Conservation (phyloP, 495 filamentous ascomycete genomes). For the Podospora conica region DNA sequence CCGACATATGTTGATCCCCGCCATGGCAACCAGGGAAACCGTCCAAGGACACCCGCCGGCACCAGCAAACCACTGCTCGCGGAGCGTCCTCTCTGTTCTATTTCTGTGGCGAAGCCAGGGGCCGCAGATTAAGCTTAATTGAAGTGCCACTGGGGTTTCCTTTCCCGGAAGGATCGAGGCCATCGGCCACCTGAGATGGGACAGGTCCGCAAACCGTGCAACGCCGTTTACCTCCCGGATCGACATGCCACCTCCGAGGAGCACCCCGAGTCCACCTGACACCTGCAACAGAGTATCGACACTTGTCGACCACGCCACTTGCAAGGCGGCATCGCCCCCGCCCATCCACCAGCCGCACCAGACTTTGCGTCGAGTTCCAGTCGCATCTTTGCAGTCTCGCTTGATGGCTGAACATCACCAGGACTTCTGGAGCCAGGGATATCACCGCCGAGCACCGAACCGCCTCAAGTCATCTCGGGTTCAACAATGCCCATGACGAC, state of each 20-base stretch:
- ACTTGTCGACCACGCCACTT: background rate
- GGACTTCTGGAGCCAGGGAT: background rate
- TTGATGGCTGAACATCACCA: background rate
- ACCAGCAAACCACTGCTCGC: slow-evolving; percentile 2
- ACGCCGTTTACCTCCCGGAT: background rate
- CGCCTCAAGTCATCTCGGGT: background rate
- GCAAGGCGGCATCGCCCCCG: background rate
- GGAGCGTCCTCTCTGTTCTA: slow-evolving; percentile 23
- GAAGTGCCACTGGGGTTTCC: slow-evolving; percentile 11
- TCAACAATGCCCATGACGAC: background rate
- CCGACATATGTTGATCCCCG: slow-evolving; percentile 5
- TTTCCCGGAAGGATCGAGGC: slow-evolving; percentile 11
- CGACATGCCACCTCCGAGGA: background rate
- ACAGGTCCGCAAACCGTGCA: background rate
- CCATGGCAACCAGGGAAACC: background rate
- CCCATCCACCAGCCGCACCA: background rate
- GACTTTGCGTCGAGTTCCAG: too few species aligned
- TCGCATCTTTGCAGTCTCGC: background rate
- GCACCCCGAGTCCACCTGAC: background rate
- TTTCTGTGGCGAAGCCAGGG: slow-evolving; percentile 30
- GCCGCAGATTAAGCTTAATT: slow-evolving; percentile 41
- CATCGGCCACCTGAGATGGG: background rate
- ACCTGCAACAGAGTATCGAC: background rate
- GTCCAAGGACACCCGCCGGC: background rate
- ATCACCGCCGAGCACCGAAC: background rate